These are phyloP conservation scores for Sporisorium iseilematis-ciliati DNA, from an alignment of 1,284 basidiomycete species.

Conservation along the genomic window DNA sequence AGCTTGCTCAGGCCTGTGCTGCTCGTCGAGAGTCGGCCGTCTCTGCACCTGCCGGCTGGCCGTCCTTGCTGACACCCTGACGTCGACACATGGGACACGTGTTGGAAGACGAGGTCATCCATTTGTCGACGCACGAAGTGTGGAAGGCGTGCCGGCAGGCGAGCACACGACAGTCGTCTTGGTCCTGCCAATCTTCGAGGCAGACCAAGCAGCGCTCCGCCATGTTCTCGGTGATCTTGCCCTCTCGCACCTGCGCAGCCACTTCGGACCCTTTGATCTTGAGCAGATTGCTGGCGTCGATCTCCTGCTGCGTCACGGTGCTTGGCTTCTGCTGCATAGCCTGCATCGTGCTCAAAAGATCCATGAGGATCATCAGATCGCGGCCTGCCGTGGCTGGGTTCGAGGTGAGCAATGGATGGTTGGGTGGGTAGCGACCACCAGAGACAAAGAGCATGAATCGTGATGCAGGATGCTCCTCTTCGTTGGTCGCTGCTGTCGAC, in stretches of 20 bases:
- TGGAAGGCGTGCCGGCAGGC: slow-evolving; percentile 66
- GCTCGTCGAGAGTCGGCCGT: slow-evolving; percentile 47
- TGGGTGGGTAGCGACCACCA: slow-evolving; percentile 62
- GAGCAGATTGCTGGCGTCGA: slow-evolving; percentile 54
- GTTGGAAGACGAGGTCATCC: slow-evolving; percentile 60
- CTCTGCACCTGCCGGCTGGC: slow-evolving; percentile 40
- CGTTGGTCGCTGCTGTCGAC: slow-evolving; percentile 7
- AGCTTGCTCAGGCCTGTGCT: slow-evolving; percentile 21
- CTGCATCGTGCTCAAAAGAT: slow-evolving; percentile 62
- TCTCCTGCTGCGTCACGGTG: slow-evolving; percentile 61
- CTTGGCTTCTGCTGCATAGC: slow-evolving; percentile 57
- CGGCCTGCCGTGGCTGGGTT: slow-evolving; percentile 59
- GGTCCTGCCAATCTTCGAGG: slow-evolving; percentile 64
- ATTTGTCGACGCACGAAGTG: slow-evolving; percentile 57
- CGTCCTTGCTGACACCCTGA: slow-evolving; percentile 51
- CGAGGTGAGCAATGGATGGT: slow-evolving; percentile 63
- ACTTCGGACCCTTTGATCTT: slow-evolving; percentile 53
- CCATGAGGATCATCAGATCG: slow-evolving; percentile 68
- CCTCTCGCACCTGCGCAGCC: slow-evolving; percentile 25
- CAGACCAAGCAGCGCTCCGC: slow-evolving; percentile 65
- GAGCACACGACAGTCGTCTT: slow-evolving; percentile 59
- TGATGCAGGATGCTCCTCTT: slow-evolving; percentile 42
- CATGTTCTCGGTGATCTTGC: slow-evolving; percentile 64
- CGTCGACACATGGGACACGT: slow-evolving; percentile 62
- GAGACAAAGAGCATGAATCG: slow-evolving; percentile 67